Conservation (phyloP, 2,329 filamentous ascomycete genomes). For the Colletotrichum incanum region DNA sequence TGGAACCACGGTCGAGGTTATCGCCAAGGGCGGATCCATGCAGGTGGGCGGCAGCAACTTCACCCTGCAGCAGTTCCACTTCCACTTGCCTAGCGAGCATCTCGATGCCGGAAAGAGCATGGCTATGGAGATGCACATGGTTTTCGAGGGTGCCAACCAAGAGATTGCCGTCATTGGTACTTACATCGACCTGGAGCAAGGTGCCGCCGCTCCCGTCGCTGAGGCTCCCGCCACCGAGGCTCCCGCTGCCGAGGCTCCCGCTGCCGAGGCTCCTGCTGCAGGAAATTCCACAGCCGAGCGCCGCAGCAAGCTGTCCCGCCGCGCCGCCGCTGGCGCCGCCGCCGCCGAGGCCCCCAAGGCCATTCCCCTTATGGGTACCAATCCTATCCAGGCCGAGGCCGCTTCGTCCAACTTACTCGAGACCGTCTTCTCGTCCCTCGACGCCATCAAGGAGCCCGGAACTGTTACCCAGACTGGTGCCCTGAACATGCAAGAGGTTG, state of each 20-base stretch:
- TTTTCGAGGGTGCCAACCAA: conserved; percentile 63
- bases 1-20: conserved; percentile 70
- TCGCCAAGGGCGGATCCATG: conserved; percentile 61
- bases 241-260: conserved; percentile 38
- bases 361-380: conserved; percentile 58
- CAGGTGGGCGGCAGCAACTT: conserved; percentile 54
- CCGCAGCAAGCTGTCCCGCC: conserved; percentile 38
- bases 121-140: conserved; percentile 73
- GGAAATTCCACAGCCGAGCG: conserved; percentile 31
- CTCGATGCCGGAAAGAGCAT: conserved; percentile 61
- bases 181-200: conserved; percentile 59
- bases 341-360: conserved; percentile 37
- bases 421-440: conserved; percentile 61
- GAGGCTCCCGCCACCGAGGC: conserved; percentile 38
- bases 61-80: conserved; percentile 64
- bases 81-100: conserved; percentile 67
- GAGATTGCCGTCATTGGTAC: conserved; percentile 62
- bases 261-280: conserved; percentile 28
- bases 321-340: conserved; percentile 19
- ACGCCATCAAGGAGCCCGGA: conserved; percentile 60
- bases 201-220: conserved; percentile 43
- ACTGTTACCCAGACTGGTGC: conserved; percentile 57
- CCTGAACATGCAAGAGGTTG: conserved; percentile 61
- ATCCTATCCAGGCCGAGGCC: conserved; percentile 57
- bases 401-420: conserved; percentile 60